These are phyloP conservation scores for Blastobotrys malaysiensis DNA, from an alignment of 1,139 yeast species.

Conservation along the genomic window DNA sequence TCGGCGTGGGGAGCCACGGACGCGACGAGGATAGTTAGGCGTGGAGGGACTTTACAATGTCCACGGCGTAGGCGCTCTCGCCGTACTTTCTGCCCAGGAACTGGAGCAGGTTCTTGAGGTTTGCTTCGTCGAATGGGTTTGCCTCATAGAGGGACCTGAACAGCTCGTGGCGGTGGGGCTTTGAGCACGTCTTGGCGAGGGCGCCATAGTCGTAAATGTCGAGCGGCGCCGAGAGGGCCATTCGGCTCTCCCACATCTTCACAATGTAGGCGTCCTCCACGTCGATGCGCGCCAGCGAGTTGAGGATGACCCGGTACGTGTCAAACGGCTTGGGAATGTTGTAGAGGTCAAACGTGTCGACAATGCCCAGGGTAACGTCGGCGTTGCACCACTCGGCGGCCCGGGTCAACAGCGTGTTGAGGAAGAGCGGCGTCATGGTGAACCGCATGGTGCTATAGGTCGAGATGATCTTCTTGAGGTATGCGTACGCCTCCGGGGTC, in stretches of 20 bases:
- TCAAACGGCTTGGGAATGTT: conserved; percentile 61
- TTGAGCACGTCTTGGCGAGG: conserved; percentile 37
- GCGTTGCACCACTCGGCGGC: conserved; percentile 61
- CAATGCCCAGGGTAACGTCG: conserved; percentile 56
- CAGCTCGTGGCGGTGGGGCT: conserved; percentile 20
- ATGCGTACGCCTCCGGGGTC: conserved; percentile 50
- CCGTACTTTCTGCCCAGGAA: conserved; percentile 8
- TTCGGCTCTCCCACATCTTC: conserved; percentile 55
- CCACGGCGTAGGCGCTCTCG: conserved; percentile 7
- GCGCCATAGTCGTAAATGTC: conserved; percentile 91
- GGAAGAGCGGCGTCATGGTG: conserved; percentile 62
- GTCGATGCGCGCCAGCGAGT: conserved; percentile 64
- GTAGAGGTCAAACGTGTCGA: conserved; percentile 56
- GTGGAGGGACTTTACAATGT: conserved; percentile 2
- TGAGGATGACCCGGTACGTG: conserved; percentile 68
- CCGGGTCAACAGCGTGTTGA: conserved; percentile 68
- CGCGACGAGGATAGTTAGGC: no score
- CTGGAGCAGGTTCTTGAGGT: background rate
- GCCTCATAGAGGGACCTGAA: conserved; percentile 10
- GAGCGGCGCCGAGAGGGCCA: conserved; percentile 45
- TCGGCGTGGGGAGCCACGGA: background rate
- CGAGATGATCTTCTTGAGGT: conserved; percentile 54
- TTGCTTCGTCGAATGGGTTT: background rate
- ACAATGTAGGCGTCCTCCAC: conserved; percentile 49
- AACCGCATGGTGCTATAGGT: conserved; percentile 53